Evolutionary conservation across 2,329 filamentous ascomycete genomes (phyloP), one percentile per base, ranked within the genome.

Genomic region (Lizonia empirigonia): DNA sequence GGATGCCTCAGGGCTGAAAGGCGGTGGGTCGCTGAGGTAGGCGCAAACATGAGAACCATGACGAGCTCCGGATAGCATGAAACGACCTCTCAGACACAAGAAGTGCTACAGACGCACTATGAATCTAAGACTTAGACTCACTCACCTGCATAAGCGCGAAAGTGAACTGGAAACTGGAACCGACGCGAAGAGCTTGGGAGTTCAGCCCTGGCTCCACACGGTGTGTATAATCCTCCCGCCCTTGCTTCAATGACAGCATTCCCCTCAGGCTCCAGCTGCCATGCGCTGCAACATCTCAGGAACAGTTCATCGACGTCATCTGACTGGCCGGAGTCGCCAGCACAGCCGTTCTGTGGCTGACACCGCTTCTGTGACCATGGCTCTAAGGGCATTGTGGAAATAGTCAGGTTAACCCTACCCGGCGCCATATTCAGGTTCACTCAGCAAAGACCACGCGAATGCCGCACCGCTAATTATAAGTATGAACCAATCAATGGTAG

Each of bases 321-420:
- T 63, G 45, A 73, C 62, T 71, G 69, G 68, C 55, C 61, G 52
- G 55, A 46, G 48, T 48, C 41, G 19, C 52, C 55, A 66, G 66
- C 69, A 71, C 67, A 73, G 70, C 69, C 68, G 59, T 60, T 48
- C 40, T 62, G 69, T 73, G 70, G 70, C 70, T 72, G 68, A 67
- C 63, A 59, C 53, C 48, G 57, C 50, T 53, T 45, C 41, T 53
- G 53, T 53, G 56, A 54, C 58, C 45, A 56, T 62, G 52, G 60
- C 58, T 59, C 51, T 52, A 51, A 51, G 51, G 63, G 63, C 63
- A 56, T 59, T 63, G 61, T 63, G 55, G 63, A 47, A 26, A 53
- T 48, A 55, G 39, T 55, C 62, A 60, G 58, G 60, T 60, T 55
- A 55, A 55, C 53, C 59, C 58, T 61, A 57, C 55, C 57, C 52